Conservation (phyloP, 2,329 filamentous ascomycete species). For the Microcyclospora pomicola region DNA sequence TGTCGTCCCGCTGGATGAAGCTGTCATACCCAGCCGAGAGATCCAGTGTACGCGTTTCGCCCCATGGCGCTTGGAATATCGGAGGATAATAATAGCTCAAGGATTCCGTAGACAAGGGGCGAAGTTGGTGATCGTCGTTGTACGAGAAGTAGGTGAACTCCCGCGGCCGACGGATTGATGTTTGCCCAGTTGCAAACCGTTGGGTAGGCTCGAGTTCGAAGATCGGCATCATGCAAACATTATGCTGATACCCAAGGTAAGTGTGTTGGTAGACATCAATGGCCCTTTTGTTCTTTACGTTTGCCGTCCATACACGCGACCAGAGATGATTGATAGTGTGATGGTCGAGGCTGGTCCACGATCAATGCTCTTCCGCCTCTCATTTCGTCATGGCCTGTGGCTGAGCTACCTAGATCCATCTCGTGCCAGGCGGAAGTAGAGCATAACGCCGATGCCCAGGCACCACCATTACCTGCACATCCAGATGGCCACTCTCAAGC, state of each 20-base stretch:
- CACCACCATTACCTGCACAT: too few species aligned
- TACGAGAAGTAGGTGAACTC: constrained; percentile 93
- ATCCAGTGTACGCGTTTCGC: constrained; percentile 37
- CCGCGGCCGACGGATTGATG: constrained; percentile 61
- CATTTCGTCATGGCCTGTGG: background rate
- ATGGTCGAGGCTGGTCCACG: too few species aligned
- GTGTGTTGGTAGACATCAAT: background rate
- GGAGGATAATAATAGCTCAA: constrained; percentile 79
- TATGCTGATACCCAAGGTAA: background rate
- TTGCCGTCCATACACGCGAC: too few species aligned
- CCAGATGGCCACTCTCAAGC: too few species aligned
- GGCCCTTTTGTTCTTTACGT: too few species aligned
- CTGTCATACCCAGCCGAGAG: constrained; percentile 67
- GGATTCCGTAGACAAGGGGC: constrained; percentile 56
- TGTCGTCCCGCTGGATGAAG: constrained; percentile 63
- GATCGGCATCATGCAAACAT: background rate
- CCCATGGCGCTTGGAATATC: constrained; percentile 15
- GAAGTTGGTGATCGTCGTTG: constrained; percentile 67
- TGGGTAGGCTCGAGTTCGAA: constrained; percentile 58
- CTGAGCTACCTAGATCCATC: too few species aligned
- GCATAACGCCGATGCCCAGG: too few species aligned
- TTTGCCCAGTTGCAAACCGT: constrained; percentile 53
- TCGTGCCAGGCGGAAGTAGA: too few species aligned
- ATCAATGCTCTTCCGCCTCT: background rate
- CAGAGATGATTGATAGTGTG: too few species aligned